These are phyloP conservation scores for Fusarium redolens DNA, from an alignment of 2,329 filamentous ascomycete species.

Conservation along the genomic window DNA sequence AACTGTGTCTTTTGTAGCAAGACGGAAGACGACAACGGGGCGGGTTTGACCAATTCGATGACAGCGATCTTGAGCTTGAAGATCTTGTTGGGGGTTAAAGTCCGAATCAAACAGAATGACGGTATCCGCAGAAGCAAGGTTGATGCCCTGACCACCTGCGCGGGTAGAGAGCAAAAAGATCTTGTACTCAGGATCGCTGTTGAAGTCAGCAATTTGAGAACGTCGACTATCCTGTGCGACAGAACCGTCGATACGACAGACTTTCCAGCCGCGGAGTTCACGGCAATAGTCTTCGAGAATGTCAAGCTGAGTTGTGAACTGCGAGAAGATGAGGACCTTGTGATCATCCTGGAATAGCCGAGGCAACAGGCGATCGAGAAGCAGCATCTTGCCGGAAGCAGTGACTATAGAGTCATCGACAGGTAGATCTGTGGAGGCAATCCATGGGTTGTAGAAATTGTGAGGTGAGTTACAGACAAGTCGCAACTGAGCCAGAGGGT, in stretches of 20 bases:
- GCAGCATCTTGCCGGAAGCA: conserved; percentile 93
- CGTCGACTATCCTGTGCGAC: conserved; percentile 80
- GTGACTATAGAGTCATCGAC: conserved; percentile 87
- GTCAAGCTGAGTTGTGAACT: conserved; percentile 95
- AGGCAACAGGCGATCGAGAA: conserved; percentile 87
- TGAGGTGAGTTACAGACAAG: conserved; percentile 94
- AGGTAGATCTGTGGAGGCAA: conserved; percentile 64
- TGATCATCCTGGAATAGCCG: conserved; percentile 78
- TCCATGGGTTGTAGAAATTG: conserved; percentile 96
- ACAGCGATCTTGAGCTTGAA: conserved; percentile 95
- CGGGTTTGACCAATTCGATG: conserved; percentile 94
- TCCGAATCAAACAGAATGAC: conserved; percentile 90
- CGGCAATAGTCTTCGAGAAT: conserved; percentile 87
- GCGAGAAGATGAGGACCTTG: conserved; percentile 95
- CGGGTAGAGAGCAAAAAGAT: conserved; percentile 91
- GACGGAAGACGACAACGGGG: conserved; percentile 91
- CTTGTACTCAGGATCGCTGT: conserved; percentile 71
- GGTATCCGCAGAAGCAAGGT: conserved; percentile 89
- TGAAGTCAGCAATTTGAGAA: conserved; percentile 79
- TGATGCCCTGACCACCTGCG: conserved; percentile 95
- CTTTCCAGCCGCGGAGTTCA: conserved; percentile 80
- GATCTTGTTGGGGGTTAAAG: conserved; percentile 97
- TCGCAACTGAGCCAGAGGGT: conserved; percentile 90
- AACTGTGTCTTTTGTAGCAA: conserved; percentile 92
- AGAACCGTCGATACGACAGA: conserved; percentile 91